phyloP scores from a whole-genome alignment of 164 flowering plant species.

The Echeveria elegans region DNA sequence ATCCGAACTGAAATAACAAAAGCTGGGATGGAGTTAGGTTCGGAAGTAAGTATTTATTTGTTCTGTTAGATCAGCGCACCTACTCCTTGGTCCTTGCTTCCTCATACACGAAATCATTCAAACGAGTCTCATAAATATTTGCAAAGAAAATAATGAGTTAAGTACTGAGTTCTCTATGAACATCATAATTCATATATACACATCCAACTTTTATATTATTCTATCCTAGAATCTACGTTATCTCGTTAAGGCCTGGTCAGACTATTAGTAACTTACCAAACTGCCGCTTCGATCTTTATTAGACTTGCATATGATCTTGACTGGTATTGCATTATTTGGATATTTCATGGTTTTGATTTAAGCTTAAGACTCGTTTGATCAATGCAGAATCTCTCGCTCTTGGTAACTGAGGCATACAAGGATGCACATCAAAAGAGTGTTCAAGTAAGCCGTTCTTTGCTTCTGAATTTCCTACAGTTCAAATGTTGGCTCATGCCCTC shows the following conservation, averaged over 20 bases:
- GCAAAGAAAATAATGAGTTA: background rate
- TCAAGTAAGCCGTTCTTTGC: conserved; percentile 25
- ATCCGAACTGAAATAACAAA: conserved; percentile 89
- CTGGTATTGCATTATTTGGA: background rate
- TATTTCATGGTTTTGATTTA: background rate
- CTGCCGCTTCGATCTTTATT: background rate
- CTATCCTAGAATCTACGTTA: background rate
- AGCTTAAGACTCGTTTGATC: background rate
- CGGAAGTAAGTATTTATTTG: conserved; percentile 51
- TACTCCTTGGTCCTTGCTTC: background rate
- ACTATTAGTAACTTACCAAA: background rate
- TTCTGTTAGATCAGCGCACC: background rate
- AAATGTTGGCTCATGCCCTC: background rate
- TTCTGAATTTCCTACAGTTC: background rate
- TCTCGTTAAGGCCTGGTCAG: background rate
- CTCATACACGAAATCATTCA: background rate
- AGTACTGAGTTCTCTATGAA: background rate
- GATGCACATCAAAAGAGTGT: conserved; percentile 98
- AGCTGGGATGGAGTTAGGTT: conserved; percentile 92
- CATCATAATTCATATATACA: background rate
- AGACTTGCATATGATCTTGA: background rate
- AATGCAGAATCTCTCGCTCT: conserved; percentile 66
- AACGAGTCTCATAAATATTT: background rate
- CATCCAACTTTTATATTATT: background rate
- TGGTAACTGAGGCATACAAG: conserved; percentile 83